phyloP scores from a whole-genome alignment of 225 moss, liverwort and hornwort genomes.

The Bryoerythrophyllum caledonicum region DNA sequence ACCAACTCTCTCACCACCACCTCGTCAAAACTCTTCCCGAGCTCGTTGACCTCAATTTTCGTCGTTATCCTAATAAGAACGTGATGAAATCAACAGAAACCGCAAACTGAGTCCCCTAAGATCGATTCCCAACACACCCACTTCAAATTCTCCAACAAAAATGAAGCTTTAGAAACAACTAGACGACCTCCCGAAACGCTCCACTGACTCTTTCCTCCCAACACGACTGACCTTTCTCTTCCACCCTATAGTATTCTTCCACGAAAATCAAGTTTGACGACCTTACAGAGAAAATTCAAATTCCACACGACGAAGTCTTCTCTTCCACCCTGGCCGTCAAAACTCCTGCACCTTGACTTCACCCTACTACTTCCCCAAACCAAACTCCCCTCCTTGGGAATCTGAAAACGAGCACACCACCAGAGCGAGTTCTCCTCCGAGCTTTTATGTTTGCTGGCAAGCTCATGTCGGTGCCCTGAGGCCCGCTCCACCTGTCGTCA shows the following conservation, averaged over 20 bases:
- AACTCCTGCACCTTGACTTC: background rate
- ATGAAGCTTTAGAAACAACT: background rate
- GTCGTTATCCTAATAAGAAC: background rate
- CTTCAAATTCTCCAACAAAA: background rate
- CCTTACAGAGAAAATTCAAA: too few species aligned
- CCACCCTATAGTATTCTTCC: background rate
- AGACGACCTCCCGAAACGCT: background rate
- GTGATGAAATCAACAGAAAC: background rate
- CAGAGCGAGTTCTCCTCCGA: too few species aligned
- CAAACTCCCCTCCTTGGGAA: background rate
- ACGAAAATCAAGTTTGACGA: too few species aligned
- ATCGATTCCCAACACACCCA: background rate
- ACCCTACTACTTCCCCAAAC: background rate
- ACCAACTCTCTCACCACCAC: too few species aligned
- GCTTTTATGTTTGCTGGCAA: background rate
- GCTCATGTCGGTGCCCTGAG: conserved; percentile 15
- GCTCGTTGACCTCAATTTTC: background rate
- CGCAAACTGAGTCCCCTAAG: background rate
- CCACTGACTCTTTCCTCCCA: background rate
- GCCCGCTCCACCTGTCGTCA: conserved; percentile 17
- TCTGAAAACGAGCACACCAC: background rate
- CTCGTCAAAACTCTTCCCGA: background rate
- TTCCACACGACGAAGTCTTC: background rate
- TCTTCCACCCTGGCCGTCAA: background rate
- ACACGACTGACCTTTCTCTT: too few species aligned